phyloP scores from a whole-genome alignment of 805 yeast genomes.

The Lipomyces anomalus region DNA sequence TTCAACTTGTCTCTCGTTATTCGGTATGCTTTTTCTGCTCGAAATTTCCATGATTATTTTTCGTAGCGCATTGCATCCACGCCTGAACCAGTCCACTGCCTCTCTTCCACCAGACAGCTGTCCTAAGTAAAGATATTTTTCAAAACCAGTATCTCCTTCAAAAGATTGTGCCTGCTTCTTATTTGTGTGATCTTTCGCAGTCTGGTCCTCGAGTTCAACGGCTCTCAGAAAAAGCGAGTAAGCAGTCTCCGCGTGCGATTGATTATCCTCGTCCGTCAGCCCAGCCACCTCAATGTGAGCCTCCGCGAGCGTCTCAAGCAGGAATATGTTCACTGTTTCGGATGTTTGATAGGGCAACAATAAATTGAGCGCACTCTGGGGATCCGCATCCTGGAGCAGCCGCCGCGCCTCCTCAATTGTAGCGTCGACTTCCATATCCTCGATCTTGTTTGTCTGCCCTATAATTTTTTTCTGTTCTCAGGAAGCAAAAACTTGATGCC shows the following conservation, averaged over 20 bases:
- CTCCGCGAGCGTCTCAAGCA: constrained; percentile 54
- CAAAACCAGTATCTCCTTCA: constrained; percentile 58
- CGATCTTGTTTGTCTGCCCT: too few relatives aligned
- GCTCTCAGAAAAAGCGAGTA: constrained; percentile 46
- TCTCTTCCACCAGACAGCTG: constrained; percentile 80
- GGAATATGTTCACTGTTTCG: constrained; percentile 27
- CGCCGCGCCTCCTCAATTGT: constrained; percentile 1
- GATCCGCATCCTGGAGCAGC: constrained; percentile 4
- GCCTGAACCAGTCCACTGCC: constrained; percentile 58
- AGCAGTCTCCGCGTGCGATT: constrained; percentile 61
- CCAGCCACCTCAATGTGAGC: constrained; percentile 68
- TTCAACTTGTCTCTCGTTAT: constrained; percentile 23
- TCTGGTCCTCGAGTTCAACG: constrained; percentile 9
- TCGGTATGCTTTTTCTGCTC: constrained; percentile 20
- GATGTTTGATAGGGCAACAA: background rate
- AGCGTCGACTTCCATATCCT: too few relatives aligned
- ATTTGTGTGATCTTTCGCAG: constrained; percentile 39
- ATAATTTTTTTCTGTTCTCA: too few relatives aligned
- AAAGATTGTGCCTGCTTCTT: constrained; percentile 59
- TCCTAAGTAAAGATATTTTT: constrained; percentile 83
- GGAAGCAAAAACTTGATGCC: too few relatives aligned
- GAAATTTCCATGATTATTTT: constrained; percentile 32
- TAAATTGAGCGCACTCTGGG: constrained; percentile 9
- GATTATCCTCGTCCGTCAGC: constrained; percentile 4
- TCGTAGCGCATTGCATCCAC: constrained; percentile 55